Base-by-base conservation (phyloP, 129 eudicot species). In the Glebionis coronaria region DNA sequence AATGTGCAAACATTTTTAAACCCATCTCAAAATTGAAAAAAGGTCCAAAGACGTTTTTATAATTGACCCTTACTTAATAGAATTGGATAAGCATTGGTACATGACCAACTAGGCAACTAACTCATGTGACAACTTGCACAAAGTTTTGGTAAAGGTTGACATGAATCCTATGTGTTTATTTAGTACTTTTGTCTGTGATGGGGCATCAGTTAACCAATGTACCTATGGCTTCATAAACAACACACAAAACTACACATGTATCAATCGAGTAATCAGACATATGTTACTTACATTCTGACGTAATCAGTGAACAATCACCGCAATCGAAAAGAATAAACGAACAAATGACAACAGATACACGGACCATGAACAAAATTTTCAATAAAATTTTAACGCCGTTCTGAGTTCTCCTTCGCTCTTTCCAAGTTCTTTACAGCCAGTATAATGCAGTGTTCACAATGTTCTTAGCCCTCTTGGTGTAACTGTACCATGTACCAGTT, bases 311-410 rank as follows among this genome's bases (percentile, higher is more conserved):
- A 73, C 25, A 73, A 73, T 15, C 0, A 27, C 12, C 58, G 60
- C 68, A 71, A 18, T 31, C 29, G 46, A 44, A 73, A 73, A 65
- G 57, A 73, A 73, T 56, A 65, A 64, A 11, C 47, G 31, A 54
- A 29, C 12, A 28, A 73, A 44, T 12, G 10, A 54, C 31, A 2
- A 14, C 18, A 53, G 16, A 55, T 7, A 56, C 42, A 69, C 25
- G 38, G 57, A 70, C 58, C 31, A 64, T 10, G 18, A 5, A 44
- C 25, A 44, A 7, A 64, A 55, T 16, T 16, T 53, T 54, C n/a
- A 63, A 53, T 54, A 64, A 9, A 53, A 35, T 12, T 47, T 15
- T 21, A 42, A 15, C 4, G 13, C 13, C 23, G 19, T 20, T 72
- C 45, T 50, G 14, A 70, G 18, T 19, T 4, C 67, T 40, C 60